A percentile compares a stretch with the other conserved stretches of the same genome.
Evolutionary conservation across 345 rosid species (phyloP).

Genomic region (Pugionium cornutum): DNA sequence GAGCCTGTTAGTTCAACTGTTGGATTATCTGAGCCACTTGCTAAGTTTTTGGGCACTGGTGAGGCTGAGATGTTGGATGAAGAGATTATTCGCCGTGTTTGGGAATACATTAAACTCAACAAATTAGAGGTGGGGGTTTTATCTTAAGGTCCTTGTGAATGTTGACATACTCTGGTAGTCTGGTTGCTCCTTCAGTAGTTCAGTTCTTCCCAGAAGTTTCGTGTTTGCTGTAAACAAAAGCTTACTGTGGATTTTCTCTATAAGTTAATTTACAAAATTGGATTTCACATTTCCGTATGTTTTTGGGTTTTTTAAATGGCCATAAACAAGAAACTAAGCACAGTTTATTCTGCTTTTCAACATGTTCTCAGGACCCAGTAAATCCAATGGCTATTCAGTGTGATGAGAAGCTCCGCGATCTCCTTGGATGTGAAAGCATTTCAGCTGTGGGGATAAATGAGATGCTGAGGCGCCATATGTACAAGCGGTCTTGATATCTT

Average conservation of each 20-base stretch:
- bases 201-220: background rate
- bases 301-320: background rate
- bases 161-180: background rate
- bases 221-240: slow-evolving; percentile 5
- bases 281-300: background rate
- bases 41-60: slow-evolving; percentile 71
- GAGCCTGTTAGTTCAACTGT: slow-evolving; percentile 49
- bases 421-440: slow-evolving; percentile 87
- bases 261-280: background rate
- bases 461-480: slow-evolving; percentile 69
- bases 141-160: too few species aligned
- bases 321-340: slow-evolving; percentile 15
- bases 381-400: slow-evolving; percentile 81
- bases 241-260: background rate
- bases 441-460: slow-evolving; percentile 76
- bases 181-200: slow-evolving; percentile 6
- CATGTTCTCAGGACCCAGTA: slow-evolving; percentile 57
- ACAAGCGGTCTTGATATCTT: slow-evolving; percentile 56
- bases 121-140: slow-evolving; percentile 62
- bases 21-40: slow-evolving; percentile 73
- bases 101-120: slow-evolving; percentile 78
- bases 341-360: background rate
- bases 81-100: slow-evolving; percentile 60
- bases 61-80: slow-evolving; percentile 64
- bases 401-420: slow-evolving; percentile 73